These are phyloP conservation scores for Botrytis squamosa DNA, from an alignment of 2,329 filamentous ascomycete genomes.

Conservation along the genomic window DNA sequence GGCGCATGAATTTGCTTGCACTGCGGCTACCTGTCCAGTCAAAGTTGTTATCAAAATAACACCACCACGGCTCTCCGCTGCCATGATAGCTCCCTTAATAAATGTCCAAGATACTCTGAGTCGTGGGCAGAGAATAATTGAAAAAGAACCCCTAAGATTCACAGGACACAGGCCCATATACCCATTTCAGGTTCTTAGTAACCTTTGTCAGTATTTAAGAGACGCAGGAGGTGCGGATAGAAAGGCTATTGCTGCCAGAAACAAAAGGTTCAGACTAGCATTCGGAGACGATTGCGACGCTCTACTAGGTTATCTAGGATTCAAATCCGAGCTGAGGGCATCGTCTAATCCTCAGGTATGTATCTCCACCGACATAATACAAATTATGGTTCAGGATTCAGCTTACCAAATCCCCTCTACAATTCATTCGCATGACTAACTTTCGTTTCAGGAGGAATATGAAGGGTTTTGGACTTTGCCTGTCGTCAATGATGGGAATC, in stretches of 20 bases:
- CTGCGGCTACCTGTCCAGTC: slow-evolving; percentile 54
- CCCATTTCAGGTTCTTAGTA: slow-evolving; percentile 54
- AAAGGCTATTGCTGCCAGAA: slow-evolving; percentile 56
- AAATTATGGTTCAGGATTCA: not conserved
- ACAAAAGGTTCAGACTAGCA: slow-evolving; percentile 62
- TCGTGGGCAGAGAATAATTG: slow-evolving; percentile 53
- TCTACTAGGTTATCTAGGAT: slow-evolving; percentile 58
- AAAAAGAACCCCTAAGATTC: slow-evolving; percentile 51
- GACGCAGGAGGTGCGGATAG: slow-evolving; percentile 49
- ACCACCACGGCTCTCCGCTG: slow-evolving; percentile 50
- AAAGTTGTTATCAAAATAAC: slow-evolving; percentile 52
- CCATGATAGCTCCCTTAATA: slow-evolving; percentile 52
- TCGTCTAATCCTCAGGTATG: slow-evolving; percentile 41
- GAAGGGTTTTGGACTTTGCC: slow-evolving; percentile 39
- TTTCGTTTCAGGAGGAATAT: slow-evolving; percentile 31
- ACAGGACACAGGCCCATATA: slow-evolving; percentile 49
- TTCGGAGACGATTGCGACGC: slow-evolving; percentile 62
- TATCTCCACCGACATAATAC: slow-evolving; percentile 14
- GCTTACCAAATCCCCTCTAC: not conserved
- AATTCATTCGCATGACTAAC: not conserved
- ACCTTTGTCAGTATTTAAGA: slow-evolving; percentile 57
- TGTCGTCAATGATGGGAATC: slow-evolving; percentile 31
- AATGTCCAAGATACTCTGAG: slow-evolving; percentile 51
- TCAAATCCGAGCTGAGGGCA: slow-evolving; percentile 44
- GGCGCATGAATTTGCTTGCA: slow-evolving; percentile 56